Evolutionary conservation across 805 yeast species (phyloP).

Genomic region (Metschnikowia drakensbergensis): DNA sequence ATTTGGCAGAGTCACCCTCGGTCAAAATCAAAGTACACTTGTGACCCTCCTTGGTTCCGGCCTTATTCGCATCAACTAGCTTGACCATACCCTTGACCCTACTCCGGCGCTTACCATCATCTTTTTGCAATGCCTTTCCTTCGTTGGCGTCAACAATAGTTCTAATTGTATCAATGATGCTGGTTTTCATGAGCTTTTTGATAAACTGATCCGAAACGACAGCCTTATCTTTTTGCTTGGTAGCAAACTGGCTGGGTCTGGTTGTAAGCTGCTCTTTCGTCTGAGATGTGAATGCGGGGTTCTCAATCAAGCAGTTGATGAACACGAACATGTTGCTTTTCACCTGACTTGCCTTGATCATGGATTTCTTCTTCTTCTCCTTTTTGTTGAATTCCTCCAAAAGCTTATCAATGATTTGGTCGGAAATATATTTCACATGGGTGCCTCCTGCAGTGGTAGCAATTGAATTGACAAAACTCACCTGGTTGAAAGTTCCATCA

Average conservation of each 20-base stretch:
- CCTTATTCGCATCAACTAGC: constrained; percentile 91
- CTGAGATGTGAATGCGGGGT: constrained; percentile 96
- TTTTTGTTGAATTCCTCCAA: constrained; percentile 59
- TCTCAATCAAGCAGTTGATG: constrained; percentile 87
- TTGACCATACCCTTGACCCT: constrained; percentile 87
- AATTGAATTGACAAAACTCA: constrained; percentile 94
- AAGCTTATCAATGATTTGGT: constrained; percentile 76
- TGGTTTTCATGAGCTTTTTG: constrained; percentile 62
- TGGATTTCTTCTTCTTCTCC: constrained; percentile 64
- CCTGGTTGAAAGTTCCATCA: constrained; percentile 86
- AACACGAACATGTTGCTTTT: constrained; percentile 87
- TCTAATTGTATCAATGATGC: constrained; percentile 66
- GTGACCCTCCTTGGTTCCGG: constrained; percentile 89
- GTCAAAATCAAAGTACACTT: constrained; percentile 91
- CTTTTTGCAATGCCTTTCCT: constrained; percentile 78
- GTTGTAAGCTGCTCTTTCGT: constrained; percentile 95
- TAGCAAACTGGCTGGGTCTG: constrained; percentile 83
- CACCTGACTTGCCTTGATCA: constrained; percentile 83
- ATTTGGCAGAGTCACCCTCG: constrained; percentile 95
- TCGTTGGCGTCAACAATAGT: constrained; percentile 87
- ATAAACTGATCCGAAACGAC: constrained; percentile 76
- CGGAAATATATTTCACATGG: constrained; percentile 82
- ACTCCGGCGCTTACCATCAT: constrained; percentile 80
- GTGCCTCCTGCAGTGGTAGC: constrained; percentile 98
- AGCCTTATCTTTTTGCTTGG: constrained; percentile 51